A percentile compares a stretch with the other conserved stretches of the same genome.
Evolutionary conservation across 75 land plant species (phyloP).

Genomic region (Cunninghamia lanceolata): DNA sequence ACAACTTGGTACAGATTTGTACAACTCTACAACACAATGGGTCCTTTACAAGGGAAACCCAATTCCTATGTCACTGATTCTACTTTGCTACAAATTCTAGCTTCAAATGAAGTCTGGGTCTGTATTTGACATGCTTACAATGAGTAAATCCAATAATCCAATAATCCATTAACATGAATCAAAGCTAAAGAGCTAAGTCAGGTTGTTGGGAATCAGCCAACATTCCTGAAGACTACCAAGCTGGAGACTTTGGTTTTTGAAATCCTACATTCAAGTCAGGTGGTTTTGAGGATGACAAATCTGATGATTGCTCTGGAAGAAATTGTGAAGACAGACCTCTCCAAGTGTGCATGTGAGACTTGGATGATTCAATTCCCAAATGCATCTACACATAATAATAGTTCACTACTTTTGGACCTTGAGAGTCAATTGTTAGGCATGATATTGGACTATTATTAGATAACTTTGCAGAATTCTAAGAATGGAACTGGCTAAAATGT

Average conservation of each 20-base stretch:
- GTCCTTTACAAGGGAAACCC: too few species aligned
- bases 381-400: slow-evolving; percentile 15
- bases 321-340: slow-evolving; percentile 24
- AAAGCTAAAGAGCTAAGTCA: slow-evolving; percentile 69
- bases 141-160: slow-evolving; percentile 4
- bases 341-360: slow-evolving; percentile 37
- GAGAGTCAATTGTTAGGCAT: slow-evolving; percentile 15
- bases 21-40: too few species aligned
- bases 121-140: background rate
- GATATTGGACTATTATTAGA: slow-evolving; percentile 8
- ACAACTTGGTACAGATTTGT: too few species aligned
- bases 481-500: slow-evolving; percentile 17
- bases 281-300: slow-evolving; percentile 43
- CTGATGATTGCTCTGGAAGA: slow-evolving; percentile 27
- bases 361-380: slow-evolving; percentile 24
- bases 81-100: too few species aligned
- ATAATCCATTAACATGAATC: slow-evolving; percentile 5
- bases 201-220: slow-evolving; percentile 56
- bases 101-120: slow-evolving; percentile 3
- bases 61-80: too few species aligned
- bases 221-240: slow-evolving; percentile 32
- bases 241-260: slow-evolving; percentile 55
- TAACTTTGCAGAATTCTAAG: slow-evolving; percentile 14
- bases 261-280: slow-evolving; percentile 61
- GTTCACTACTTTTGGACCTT: slow-evolving; percentile 20